Conservation (phyloP, 2,329 filamentous ascomycete genomes). For the Penicillium hesseltinei region DNA sequence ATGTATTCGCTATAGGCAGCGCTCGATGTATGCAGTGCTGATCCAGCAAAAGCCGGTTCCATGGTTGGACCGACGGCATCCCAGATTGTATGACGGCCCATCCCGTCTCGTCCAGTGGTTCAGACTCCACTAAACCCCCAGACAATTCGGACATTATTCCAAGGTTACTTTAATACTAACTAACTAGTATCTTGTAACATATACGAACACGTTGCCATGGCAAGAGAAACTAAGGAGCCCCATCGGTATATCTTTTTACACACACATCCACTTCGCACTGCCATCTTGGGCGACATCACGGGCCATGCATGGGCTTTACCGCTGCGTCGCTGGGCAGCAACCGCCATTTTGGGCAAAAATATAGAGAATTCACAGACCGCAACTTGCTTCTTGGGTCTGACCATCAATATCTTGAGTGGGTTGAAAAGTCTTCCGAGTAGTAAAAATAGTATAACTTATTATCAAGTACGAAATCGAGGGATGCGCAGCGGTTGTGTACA, state of each 20-base stretch:
- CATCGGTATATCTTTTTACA: constrained; percentile 15
- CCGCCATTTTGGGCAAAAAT: constrained; percentile 23
- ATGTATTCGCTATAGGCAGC: background rate
- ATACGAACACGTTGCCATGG: constrained; percentile 23
- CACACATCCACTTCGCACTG: constrained; percentile 15
- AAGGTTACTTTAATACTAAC: background rate
- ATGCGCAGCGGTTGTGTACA: constrained; percentile 1
- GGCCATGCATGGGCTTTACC: constrained; percentile 33
- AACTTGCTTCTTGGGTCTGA: constrained; percentile 19
- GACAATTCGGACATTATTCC: constrained; percentile 2
- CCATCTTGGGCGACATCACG: constrained; percentile 29
- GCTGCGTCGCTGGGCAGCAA: constrained; percentile 38
- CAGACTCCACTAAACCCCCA: constrained; percentile 23
- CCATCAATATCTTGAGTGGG: background rate
- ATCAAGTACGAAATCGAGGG: background rate
- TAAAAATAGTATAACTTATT: constrained; percentile 10
- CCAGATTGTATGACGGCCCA: constrained; percentile 16
- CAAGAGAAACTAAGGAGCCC: constrained; percentile 11
- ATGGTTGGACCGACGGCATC: constrained; percentile 21
- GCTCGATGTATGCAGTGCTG: constrained; percentile 1
- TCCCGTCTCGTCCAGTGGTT: constrained; percentile 28
- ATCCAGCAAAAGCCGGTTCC: constrained; percentile 11
- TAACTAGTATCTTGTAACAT: background rate
- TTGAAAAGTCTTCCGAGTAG: background rate
- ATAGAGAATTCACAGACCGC: constrained; percentile 25